phyloP scores from a whole-genome alignment of 768 basidiomycete genomes.

The Mycena amicta region DNA sequence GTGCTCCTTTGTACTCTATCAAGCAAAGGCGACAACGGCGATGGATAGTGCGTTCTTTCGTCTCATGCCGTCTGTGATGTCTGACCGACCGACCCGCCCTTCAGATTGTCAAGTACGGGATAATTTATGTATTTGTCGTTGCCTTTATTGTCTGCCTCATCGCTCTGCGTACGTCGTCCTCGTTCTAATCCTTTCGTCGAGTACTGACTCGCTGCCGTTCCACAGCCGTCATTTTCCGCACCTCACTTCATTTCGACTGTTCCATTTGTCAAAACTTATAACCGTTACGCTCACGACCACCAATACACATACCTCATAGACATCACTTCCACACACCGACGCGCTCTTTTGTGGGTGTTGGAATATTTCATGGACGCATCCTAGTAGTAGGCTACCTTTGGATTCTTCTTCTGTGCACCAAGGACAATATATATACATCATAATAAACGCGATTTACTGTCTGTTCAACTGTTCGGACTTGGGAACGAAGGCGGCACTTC shows the following conservation, averaged over 20 bases:
- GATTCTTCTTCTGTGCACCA: constrained; percentile 26
- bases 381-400: constrained; percentile 29
- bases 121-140: constrained; percentile 72
- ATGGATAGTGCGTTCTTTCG: constrained; percentile 70
- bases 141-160: constrained; percentile 76
- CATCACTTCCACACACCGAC: constrained; percentile 30
- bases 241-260: constrained; percentile 62
- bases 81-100: constrained; percentile 11
- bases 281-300: constrained; percentile 41
- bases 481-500: no score
- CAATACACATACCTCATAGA: constrained; percentile 11
- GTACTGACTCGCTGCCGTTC: constrained; percentile 10
- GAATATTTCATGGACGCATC: constrained; percentile 41
- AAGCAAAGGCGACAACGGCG: constrained; percentile 89
- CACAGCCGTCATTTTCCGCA: constrained; percentile 64
- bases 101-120: constrained; percentile 84
- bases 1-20: constrained; percentile 86
- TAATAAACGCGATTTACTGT: background rate
- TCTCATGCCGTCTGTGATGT: constrained; percentile 1
- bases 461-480: no score
- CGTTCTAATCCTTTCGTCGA: constrained; percentile 13
- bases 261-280: constrained; percentile 68
- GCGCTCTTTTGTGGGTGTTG: constrained; percentile 32
- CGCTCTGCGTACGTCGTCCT: constrained; percentile 64
- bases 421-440: constrained; percentile 29